Percentiles rank a stretch among this genome's conserved stretches.
Evolutionary conservation across 108 stramenopile genomes (phyloP).

Genomic region (Schizochytrium sp.): DNA sequence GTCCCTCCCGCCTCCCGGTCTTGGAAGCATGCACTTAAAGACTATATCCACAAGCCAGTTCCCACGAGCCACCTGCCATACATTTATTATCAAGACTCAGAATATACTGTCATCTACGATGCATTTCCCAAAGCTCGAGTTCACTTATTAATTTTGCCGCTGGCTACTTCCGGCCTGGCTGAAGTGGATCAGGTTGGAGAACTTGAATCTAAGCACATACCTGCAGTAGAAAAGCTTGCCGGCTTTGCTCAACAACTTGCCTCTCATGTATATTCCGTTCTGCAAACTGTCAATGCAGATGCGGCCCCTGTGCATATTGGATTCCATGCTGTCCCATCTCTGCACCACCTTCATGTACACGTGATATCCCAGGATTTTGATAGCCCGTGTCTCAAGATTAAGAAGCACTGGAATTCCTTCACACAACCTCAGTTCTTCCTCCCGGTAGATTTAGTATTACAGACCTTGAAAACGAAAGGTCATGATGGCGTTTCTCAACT

Average conservation of each 20-base stretch:
- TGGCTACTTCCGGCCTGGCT: not conserved
- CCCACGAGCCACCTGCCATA: not conserved
- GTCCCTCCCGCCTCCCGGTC: not conserved
- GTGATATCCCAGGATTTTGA: constrained; percentile 70
- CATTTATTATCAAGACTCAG: constrained; percentile 61
- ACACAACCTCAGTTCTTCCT: constrained; percentile 60
- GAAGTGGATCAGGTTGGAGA: constrained; percentile 9
- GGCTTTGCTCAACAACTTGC: constrained; percentile 16
- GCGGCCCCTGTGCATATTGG: constrained; percentile 22
- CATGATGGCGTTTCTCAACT: not conserved
- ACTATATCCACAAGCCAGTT: not conserved
- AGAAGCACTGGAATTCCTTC: constrained; percentile 68
- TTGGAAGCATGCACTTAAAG: not conserved
- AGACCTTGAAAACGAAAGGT: not conserved
- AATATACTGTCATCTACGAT: constrained; percentile 66
- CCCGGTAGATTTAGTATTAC: not conserved
- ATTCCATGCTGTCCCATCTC: constrained; percentile 66
- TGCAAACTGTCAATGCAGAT: constrained; percentile 24
- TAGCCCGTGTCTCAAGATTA: constrained; percentile 58
- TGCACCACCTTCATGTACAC: constrained; percentile 66
- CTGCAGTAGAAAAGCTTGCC: constrained; percentile 2
- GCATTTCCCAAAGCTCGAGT: constrained; percentile 64
- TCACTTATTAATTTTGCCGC: constrained; percentile 58
- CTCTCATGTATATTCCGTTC: not conserved
- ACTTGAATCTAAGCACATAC: not conserved